Percentiles rank a stretch among this genome's conserved stretches.
Evolutionary conservation across 2,329 filamentous ascomycete species (phyloP).

Genomic region (Waltergamsia citrina): DNA sequence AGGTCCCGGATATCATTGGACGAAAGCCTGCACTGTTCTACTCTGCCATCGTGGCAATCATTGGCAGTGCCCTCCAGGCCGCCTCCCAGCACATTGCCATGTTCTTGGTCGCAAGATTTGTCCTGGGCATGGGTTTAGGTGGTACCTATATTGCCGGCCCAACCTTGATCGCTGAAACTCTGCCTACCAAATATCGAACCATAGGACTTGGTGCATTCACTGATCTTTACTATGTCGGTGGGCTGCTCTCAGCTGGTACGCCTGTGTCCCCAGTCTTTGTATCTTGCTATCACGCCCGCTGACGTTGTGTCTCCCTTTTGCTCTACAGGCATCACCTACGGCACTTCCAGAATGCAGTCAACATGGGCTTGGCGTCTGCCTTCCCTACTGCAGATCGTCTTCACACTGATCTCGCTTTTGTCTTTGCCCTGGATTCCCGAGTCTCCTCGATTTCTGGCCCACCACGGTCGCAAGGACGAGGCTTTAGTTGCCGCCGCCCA

Average conservation of each 20-base stretch:
- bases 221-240: conserved; percentile 7
- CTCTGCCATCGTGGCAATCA: too few species aligned
- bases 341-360: conserved; percentile 18
- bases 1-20: not conserved
- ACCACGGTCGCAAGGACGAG: conserved; percentile 16
- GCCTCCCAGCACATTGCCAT: conserved; percentile 40
- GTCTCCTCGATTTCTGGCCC: conserved; percentile 21
- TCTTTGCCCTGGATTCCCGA: conserved; percentile 20
- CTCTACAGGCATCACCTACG: conserved; percentile 25
- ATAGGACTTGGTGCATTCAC: conserved; percentile 11
- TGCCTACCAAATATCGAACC: conserved; percentile 18
- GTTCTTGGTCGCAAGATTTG: conserved; percentile 36
- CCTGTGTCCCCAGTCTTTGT: not conserved
- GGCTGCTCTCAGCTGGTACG: conserved; percentile 3
- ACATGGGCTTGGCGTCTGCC: conserved; percentile 34
- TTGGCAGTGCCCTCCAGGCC: conserved; percentile 25
- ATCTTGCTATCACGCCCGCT: not conserved
- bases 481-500: conserved; percentile 14
- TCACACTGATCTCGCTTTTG: conserved; percentile 18
- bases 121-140: conserved; percentile 35
- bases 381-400: conserved; percentile 34
- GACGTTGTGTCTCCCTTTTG: not conserved
- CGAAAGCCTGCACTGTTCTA: too few species aligned
- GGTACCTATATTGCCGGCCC: conserved; percentile 31
- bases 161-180: conserved; percentile 39